phyloP scores from a whole-genome alignment of 805 yeast species.

The Saccharomycopsis malanga region DNA sequence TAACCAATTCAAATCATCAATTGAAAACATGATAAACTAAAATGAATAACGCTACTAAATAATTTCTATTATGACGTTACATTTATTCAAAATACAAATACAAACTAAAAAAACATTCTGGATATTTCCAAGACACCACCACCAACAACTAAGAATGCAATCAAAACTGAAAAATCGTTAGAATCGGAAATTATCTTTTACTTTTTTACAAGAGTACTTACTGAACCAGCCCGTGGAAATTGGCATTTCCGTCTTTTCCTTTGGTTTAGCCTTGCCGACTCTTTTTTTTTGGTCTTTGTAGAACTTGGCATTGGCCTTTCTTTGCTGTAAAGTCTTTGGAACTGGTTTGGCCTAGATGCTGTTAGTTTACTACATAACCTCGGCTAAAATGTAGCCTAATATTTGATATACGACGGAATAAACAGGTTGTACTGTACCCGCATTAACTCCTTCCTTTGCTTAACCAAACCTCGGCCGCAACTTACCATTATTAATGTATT shows the following conservation, averaged over 20 bases:
- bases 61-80: too few relatives aligned
- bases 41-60: too few relatives aligned
- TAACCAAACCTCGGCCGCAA: too few relatives aligned
- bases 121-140: constrained; percentile 41
- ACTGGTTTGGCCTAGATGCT: constrained; percentile 26
- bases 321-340: constrained; percentile 39
- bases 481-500: too few relatives aligned
- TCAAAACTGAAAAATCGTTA: constrained; percentile 23
- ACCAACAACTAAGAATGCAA: constrained; percentile 41
- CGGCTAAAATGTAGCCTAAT: too few relatives aligned
- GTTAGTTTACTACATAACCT: too few relatives aligned
- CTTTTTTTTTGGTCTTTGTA: constrained; percentile 35
- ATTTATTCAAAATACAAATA: too few relatives aligned
- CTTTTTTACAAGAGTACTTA: not conserved
- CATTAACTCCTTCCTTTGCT: too few relatives aligned
- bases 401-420: too few relatives aligned
- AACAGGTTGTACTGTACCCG: too few relatives aligned
- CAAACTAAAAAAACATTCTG: constrained; percentile 31
- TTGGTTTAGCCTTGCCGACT: constrained; percentile 36
- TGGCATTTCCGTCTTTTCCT: constrained; percentile 30
- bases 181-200: not conserved
- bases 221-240: constrained; percentile 35
- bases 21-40: too few relatives aligned
- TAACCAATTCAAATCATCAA: too few relatives aligned
- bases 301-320: constrained; percentile 39